A percentile compares a stretch with the other conserved stretches of the same genome.
Conservation (phyloP, 2,329 filamentous ascomycete genomes). For the Epichloe hybrida region DNA sequence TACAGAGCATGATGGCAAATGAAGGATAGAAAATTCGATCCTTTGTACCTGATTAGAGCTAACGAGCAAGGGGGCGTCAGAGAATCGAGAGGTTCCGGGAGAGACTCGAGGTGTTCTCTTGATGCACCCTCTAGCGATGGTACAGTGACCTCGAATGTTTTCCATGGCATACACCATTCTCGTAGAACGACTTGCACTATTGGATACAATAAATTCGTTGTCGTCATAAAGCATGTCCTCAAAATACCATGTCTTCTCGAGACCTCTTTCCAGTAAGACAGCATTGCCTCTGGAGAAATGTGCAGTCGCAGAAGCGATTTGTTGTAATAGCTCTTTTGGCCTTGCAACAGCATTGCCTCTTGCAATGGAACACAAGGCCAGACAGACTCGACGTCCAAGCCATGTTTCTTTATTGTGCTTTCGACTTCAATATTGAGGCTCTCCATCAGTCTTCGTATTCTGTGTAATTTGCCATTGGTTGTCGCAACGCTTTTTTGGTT, state of each 20-base stretch:
- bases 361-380: slow-evolving; percentile 79
- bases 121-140: slow-evolving; percentile 24
- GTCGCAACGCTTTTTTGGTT: not conserved
- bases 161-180: slow-evolving; percentile 28
- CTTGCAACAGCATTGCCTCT: slow-evolving; percentile 63
- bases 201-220: slow-evolving; percentile 43
- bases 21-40: slow-evolving; percentile 29
- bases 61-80: slow-evolving; percentile 31
- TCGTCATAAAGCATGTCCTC: slow-evolving; percentile 60
- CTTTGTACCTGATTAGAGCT: slow-evolving; percentile 23
- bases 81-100: slow-evolving; percentile 30
- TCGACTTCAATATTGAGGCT: slow-evolving; percentile 1
- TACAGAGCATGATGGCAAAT: slow-evolving; percentile 71
- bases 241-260: slow-evolving; percentile 59
- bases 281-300: slow-evolving; percentile 35
- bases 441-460: slow-evolving; percentile 14
- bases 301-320: slow-evolving; percentile 50
- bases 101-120: slow-evolving; percentile 23
- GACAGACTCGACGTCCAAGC: slow-evolving; percentile 35
- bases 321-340: slow-evolving; percentile 54
- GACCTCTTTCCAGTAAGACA: slow-evolving; percentile 48
- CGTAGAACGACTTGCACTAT: slow-evolving; percentile 61
- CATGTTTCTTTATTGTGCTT: slow-evolving; percentile 6
- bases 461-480: not conserved
- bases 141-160: slow-evolving; percentile 17